Conservation (phyloP, 495 filamentous ascomycete genomes). For the Viridothelium virens region DNA sequence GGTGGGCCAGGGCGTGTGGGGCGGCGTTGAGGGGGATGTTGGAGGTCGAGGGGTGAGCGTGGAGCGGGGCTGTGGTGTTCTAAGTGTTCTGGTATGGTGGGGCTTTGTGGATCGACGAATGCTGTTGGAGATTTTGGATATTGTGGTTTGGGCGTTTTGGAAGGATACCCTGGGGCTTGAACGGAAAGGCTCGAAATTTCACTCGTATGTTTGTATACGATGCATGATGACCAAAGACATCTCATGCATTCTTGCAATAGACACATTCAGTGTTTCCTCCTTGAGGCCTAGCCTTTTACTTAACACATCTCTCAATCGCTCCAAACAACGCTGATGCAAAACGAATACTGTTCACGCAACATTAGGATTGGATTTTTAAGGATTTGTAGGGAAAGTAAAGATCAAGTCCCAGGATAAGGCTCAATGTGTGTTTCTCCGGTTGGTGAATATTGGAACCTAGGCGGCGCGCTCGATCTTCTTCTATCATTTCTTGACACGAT, state of each 20-base stretch:
- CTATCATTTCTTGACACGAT: not conserved
- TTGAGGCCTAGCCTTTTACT: too few relatives aligned
- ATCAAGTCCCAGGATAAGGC: not conserved
- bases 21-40: conserved; percentile 59
- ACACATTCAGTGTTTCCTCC: too few relatives aligned
- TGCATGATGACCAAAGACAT: too few relatives aligned
- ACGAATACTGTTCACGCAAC: not conserved
- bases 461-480: not conserved
- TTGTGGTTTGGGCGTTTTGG: not conserved
- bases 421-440: not conserved
- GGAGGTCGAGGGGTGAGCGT: conserved; percentile 30
- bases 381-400: not conserved
- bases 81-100: too few relatives aligned
- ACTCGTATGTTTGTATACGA: too few relatives aligned
- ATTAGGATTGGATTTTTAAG: not conserved
- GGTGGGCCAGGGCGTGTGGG: conserved; percentile 74
- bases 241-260: too few relatives aligned
- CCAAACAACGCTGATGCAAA: not conserved
- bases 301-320: too few relatives aligned
- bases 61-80: not conserved
- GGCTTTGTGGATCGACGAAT: too few relatives aligned
- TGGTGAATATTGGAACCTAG: not conserved
- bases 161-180: too few relatives aligned
- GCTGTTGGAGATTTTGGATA: not conserved
- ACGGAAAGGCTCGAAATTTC: too few relatives aligned